These are phyloP conservation scores for Suhomyces coccinellae DNA, from an alignment of 1,139 yeast genomes.

Conservation along the genomic window DNA sequence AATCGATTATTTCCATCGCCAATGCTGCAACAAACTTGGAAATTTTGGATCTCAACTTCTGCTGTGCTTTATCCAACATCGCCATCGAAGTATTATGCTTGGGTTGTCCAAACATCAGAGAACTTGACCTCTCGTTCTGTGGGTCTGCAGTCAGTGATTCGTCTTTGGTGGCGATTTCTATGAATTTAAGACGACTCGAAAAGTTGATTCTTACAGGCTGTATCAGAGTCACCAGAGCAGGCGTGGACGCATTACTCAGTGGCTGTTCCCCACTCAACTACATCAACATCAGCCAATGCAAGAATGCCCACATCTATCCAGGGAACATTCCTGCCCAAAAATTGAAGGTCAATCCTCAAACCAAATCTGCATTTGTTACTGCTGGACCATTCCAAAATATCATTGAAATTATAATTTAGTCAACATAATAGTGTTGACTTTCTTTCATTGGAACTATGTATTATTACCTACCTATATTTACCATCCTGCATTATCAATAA, in stretches of 20 bases:
- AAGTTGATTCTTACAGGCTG: slow-evolving; percentile 63
- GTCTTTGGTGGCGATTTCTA: slow-evolving; percentile 61
- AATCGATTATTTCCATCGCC: slow-evolving; percentile 61
- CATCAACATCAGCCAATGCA: slow-evolving; percentile 69
- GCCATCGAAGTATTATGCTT: slow-evolving; percentile 64
- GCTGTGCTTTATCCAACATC: slow-evolving; percentile 72
- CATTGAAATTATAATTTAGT: slow-evolving; percentile 52
- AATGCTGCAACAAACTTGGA: slow-evolving; percentile 59
- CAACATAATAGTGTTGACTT: not conserved
- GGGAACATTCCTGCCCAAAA: slow-evolving; percentile 58
- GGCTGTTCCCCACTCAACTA: slow-evolving; percentile 55
- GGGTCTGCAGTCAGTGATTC: slow-evolving; percentile 80
- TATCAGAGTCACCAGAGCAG: slow-evolving; percentile 71
- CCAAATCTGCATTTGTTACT: slow-evolving; percentile 58
- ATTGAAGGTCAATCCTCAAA: slow-evolving; percentile 50
- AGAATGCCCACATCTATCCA: slow-evolving; percentile 58
- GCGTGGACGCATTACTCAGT: slow-evolving; percentile 63
- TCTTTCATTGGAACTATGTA: not conserved
- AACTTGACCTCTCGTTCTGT: slow-evolving; percentile 66
- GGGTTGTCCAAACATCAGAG: slow-evolving; percentile 58
- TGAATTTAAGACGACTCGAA: slow-evolving; percentile 51
- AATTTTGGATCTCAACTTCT: slow-evolving; percentile 62
- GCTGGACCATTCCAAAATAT: slow-evolving; percentile 56
- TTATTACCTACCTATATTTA: not conserved
- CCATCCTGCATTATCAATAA: slow-evolving; percentile 2